A percentile compares a stretch with the other conserved stretches of the same genome.
Conservation (phyloP, 2,329 filamentous ascomycete genomes). For the Aspergillus tubingensis region DNA sequence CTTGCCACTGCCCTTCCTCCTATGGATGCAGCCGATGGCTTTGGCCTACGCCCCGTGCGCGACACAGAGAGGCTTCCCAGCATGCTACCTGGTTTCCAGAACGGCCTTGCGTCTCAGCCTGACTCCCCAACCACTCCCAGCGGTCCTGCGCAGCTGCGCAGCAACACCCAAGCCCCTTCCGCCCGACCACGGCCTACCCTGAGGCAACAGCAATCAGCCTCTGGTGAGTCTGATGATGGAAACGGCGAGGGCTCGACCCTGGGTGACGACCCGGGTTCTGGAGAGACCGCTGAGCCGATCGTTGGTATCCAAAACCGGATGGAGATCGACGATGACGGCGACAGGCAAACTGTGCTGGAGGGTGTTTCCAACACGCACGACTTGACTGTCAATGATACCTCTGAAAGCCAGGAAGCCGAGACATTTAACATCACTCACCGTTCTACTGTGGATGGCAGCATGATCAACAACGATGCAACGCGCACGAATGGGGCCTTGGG, state of each 20-base stretch:
- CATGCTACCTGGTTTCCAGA: slow-evolving; percentile 71
- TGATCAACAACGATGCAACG: slow-evolving; percentile 69
- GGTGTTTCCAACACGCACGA: slow-evolving; percentile 69
- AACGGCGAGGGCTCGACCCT: slow-evolving; percentile 80
- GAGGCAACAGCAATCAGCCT: slow-evolving; percentile 81
- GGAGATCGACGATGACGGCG: slow-evolving; percentile 84
- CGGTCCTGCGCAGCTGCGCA: slow-evolving; percentile 63
- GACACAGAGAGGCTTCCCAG: slow-evolving; percentile 81
- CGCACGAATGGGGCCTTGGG: slow-evolving; percentile 69
- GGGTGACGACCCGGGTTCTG: slow-evolving; percentile 61
- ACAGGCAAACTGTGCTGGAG: slow-evolving; percentile 76
- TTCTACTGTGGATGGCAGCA: slow-evolving; percentile 79
- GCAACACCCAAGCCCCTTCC: slow-evolving; percentile 55
- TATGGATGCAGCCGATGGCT: slow-evolving; percentile 70
- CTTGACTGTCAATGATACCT: slow-evolving; percentile 74
- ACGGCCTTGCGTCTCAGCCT: slow-evolving; percentile 79
- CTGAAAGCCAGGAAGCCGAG: slow-evolving; percentile 81
- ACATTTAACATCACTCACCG: slow-evolving; percentile 94
- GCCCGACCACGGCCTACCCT: slow-evolving; percentile 78
- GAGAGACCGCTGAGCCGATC: slow-evolving; percentile 64
- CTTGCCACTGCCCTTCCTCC: slow-evolving; percentile 67
- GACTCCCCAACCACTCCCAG: slow-evolving; percentile 86
- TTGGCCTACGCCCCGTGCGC: slow-evolving; percentile 74
- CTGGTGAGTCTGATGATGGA: slow-evolving; percentile 83
- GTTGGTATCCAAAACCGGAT: slow-evolving; percentile 79